A percentile compares a stretch with the other conserved stretches of the same genome.
Conservation (phyloP, 805 yeast species). For the Candida verbasci region DNA sequence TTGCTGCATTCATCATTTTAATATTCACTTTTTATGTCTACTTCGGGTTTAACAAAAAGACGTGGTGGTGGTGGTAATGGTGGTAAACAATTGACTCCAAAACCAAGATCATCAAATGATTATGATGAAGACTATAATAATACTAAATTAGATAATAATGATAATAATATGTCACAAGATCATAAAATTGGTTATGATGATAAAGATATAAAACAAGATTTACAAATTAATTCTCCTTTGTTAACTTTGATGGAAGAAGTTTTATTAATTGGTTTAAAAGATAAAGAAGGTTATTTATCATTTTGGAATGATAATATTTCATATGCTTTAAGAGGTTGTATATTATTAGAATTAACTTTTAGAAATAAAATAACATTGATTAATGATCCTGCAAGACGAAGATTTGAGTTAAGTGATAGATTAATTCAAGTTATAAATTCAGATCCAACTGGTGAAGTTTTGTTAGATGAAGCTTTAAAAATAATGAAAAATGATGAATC, state of each 20-base stretch:
- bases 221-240: conserved; percentile 50
- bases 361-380: conserved; percentile 85
- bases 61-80: no score
- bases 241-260: conserved; percentile 97
- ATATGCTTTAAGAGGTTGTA: conserved; percentile 93
- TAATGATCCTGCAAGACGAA: conserved; percentile 86
- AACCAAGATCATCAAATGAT: conserved; percentile 15
- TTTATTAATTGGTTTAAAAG: conserved; percentile 85
- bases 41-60: conserved; percentile 71
- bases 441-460: conserved; percentile 88
- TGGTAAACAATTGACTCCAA: conserved; percentile 25
- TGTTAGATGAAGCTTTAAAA: conserved; percentile 88
- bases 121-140: conserved; percentile 19
- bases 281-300: conserved; percentile 91
- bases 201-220: conserved; percentile 47
- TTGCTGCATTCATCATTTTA: no score
- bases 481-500: conserved; percentile 84
- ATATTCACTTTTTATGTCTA: no score
- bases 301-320: conserved; percentile 98
- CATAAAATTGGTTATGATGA: conserved; percentile 84
- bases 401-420: conserved; percentile 85
- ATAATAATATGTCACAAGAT: conserved; percentile 21
- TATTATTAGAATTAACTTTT: conserved; percentile 85
- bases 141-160: conserved; percentile 15
- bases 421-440: conserved; percentile 82